Base-by-base conservation (phyloP, 2,329 filamentous ascomycete species). In the Aspergillus sp. region DNA sequence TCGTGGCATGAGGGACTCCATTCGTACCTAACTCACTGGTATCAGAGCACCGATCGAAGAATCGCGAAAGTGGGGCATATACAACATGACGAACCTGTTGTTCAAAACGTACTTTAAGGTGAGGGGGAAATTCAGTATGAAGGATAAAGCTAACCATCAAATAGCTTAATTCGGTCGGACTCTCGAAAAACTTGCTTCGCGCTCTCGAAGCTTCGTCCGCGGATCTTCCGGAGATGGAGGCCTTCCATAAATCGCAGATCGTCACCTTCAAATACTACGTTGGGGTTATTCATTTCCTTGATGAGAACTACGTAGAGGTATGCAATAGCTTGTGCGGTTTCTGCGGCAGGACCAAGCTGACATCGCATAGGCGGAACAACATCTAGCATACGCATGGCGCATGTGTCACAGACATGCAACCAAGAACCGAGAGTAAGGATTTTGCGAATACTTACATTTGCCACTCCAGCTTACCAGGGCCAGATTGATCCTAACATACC, bases 61-160 rank as follows among this genome's bases (percentile, higher is more conserved):
- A 64, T 97, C 93, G 7, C 86, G 94, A 50, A 99, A 97, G 82
- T 99, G 94, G 94, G 95, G 91, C 5, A 89, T 96, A 45, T 99
- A 99, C 76, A 92, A 91, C 71, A 87, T 93, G 59, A 91, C 92
- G 66, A 97, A 96, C 68, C 81, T 99, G 6, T 80, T 97, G 13
- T 99, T 99, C 83, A 97, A 97, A 75, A 97, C 92, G 1, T 97
- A 97, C 72, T 99, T 99, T 78, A 95, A 90, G 74, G 80, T 36
- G 47, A 31, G 11, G 25, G 40, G 13, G 9, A 42, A 3, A 5
- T 11, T n/a, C 7, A 19, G 6, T 7, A 10, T 31, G 44, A 32
- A 47, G 9, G n/a, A 3, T 43, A 56, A 57, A 38, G 59, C 49
- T 53, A 20, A 51, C 11, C 19, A 4, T 2, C 16, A 25, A 52